Conservation (phyloP, 768 basidiomycete species). For the Phaeolepiota aurea region DNA sequence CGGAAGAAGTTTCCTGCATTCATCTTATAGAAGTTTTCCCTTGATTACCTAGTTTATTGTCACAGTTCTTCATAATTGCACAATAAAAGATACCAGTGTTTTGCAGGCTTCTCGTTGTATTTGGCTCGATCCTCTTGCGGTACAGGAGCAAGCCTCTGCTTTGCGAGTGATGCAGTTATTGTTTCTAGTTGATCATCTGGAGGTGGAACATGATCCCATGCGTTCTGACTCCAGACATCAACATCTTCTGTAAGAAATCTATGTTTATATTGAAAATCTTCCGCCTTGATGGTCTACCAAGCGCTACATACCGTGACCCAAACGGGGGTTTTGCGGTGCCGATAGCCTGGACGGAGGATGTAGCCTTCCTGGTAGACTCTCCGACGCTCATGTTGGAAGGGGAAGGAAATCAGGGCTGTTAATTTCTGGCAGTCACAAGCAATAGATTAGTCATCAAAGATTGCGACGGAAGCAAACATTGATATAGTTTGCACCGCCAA, state of each 20-base stretch:
- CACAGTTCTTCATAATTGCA: conserved; percentile 13
- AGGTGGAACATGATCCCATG: conserved; percentile 87
- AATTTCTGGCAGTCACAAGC: too few relatives aligned
- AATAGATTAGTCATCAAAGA: background rate
- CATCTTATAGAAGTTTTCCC: conserved; percentile 90
- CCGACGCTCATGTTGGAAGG: too few relatives aligned
- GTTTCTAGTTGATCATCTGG: conserved; percentile 73
- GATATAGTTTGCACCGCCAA: too few relatives aligned
- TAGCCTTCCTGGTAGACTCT: conserved; percentile 19
- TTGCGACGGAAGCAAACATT: too few relatives aligned
- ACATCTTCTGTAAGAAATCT: conserved; percentile 64
- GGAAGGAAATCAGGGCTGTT: too few relatives aligned
- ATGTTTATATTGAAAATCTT: background rate
- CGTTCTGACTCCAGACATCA: conserved; percentile 83
- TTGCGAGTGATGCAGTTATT: conserved; percentile 60
- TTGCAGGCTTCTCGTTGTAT: conserved; percentile 67
- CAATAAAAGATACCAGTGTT: conserved; percentile 46
- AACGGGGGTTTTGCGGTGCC: conserved; percentile 52
- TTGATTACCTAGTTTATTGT: conserved; percentile 21
- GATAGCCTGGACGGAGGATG: conserved; percentile 64
- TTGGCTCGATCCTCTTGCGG: conserved; percentile 60
- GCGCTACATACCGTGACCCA: conserved; percentile 48
- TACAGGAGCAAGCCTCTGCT: conserved; percentile 70
- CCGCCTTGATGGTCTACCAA: background rate
- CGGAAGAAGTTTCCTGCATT: conserved; percentile 90